These are phyloP conservation scores for Cystobasidiopsis lactophilus DNA, from an alignment of 768 basidiomycete genomes.

Conservation along the genomic window DNA sequence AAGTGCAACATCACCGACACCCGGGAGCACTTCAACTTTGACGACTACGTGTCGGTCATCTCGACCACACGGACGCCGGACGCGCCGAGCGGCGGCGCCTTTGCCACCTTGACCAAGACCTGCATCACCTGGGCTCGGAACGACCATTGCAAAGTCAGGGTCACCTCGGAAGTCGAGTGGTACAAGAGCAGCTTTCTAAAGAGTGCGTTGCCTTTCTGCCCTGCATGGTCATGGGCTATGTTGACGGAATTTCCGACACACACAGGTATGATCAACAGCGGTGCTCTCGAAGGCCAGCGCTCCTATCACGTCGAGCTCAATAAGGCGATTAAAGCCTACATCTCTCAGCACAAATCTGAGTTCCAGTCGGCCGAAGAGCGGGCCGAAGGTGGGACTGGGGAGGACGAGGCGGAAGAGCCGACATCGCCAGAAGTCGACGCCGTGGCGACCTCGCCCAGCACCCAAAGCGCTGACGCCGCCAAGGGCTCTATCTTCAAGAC, in stretches of 20 bases:
- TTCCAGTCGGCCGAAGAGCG: slow-evolving; percentile 28
- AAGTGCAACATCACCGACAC: slow-evolving; percentile 91
- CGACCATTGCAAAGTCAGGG: slow-evolving; percentile 51
- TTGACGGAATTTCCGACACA: background rate
- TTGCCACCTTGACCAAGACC: slow-evolving; percentile 78
- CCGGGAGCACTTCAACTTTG: slow-evolving; percentile 52
- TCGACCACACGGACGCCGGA: slow-evolving; percentile 87
- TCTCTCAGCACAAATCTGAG: slow-evolving; percentile 67
- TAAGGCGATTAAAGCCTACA: slow-evolving; percentile 64
- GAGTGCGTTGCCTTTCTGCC: slow-evolving; percentile 31
- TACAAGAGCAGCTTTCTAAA: slow-evolving; percentile 91
- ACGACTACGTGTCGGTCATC: slow-evolving; percentile 55
- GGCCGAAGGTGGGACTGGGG: background rate
- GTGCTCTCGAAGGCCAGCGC: slow-evolving; percentile 77
- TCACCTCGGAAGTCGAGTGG: slow-evolving; percentile 88
- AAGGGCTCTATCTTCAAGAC: background rate
- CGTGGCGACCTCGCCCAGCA: background rate
- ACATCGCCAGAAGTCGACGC: background rate
- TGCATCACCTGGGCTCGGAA: slow-evolving; percentile 84
- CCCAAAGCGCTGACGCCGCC: no score
- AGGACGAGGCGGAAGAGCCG: background rate
- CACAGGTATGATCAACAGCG: slow-evolving; percentile 76
- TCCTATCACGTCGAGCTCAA: slow-evolving; percentile 64
- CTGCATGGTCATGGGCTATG: background rate
- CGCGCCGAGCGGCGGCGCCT: slow-evolving; percentile 80